Percentiles rank a stretch among this genome's conserved stretches.
Conservation (phyloP, 805 yeast genomes). For the Kazachstania africana region DNA sequence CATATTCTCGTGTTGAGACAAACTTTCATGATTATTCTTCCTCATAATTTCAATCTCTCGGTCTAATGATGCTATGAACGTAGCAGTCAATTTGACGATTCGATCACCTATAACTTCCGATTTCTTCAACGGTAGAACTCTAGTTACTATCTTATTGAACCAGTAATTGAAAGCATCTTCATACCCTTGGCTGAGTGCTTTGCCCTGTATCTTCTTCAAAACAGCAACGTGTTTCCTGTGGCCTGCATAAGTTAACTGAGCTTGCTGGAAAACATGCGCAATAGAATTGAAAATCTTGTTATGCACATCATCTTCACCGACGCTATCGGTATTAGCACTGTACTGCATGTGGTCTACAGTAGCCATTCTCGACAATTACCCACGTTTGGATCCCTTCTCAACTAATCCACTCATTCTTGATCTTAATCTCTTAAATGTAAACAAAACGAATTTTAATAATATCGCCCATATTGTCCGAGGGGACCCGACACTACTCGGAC, state of each 20-base stretch:
- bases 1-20: conserved; percentile 30
- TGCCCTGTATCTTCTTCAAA: conserved; percentile 44
- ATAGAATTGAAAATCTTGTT: conserved; percentile 35
- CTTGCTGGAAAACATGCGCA: conserved; percentile 66
- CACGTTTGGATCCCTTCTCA: no score
- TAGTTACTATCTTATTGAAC: conserved; percentile 52
- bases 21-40: conserved; percentile 13
- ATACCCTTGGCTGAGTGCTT: conserved; percentile 39
- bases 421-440: no score
- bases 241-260: conserved; percentile 61
- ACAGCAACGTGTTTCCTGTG: conserved; percentile 65
- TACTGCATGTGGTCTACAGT: no score
- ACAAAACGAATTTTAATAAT: no score
- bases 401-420: no score
- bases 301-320: conserved; percentile 19
- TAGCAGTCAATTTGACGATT: conserved; percentile 55
- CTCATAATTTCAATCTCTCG: conserved; percentile 11
- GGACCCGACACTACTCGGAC: no score
- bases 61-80: conserved; percentile 40
- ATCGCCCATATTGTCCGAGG: no score
- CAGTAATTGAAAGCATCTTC: conserved; percentile 48
- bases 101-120: conserved; percentile 65
- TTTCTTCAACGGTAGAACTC: conserved; percentile 55
- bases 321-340: no score
- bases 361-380: no score